Evolutionary conservation across 208 protist species (phyloP), one percentile per base, ranked within the genome.

Genomic region (Leishmania turanica): DNA sequence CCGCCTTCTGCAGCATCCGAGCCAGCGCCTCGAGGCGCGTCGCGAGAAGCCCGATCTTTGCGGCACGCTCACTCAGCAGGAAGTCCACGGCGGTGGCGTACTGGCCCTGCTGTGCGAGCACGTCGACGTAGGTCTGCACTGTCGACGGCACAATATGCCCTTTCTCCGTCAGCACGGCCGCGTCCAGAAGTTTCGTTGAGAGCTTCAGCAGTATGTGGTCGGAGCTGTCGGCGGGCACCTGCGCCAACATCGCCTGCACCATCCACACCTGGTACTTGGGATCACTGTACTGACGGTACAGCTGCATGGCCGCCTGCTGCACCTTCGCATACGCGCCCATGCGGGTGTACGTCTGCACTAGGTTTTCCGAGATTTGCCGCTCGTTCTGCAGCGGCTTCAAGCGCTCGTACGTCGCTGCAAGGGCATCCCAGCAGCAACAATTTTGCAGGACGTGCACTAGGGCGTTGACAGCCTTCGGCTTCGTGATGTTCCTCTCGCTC

Each of bases 221-320:
- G 37, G 71, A 89, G 78, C 83, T 88, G 76, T 89, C 91, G 6
- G 74, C 73, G n/a, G 92, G 92, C 68, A 96, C 91, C 81, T 95
- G 95, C 11, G 86, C 91, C 49, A 96, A 86, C 77, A 88, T 93
- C 34, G 90, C 90, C 88, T 96, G 91, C 75, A 97, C 91, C 64
- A 90, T 84, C 93, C 95, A 97, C 73, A 95, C 88, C 64, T 94
- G 92, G 82, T 97, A 94, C 49, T 90, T 88, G 42, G 87, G 83
- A 78, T 94, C 85, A 45, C 68, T 88, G 87, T 90, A 90, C 77
- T 87, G 82, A 21, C 90, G 91, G 75, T 93, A 88, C 17, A 96
- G 88, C 73, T 90, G 87, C 45, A 86, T 88, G 17, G 94, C 90
- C 9, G 73, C 88, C 64, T 89, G 80, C 79, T 96, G 94, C 45